Conservation (phyloP, 805 yeast species). For the Metschnikowia picachoensis region DNA sequence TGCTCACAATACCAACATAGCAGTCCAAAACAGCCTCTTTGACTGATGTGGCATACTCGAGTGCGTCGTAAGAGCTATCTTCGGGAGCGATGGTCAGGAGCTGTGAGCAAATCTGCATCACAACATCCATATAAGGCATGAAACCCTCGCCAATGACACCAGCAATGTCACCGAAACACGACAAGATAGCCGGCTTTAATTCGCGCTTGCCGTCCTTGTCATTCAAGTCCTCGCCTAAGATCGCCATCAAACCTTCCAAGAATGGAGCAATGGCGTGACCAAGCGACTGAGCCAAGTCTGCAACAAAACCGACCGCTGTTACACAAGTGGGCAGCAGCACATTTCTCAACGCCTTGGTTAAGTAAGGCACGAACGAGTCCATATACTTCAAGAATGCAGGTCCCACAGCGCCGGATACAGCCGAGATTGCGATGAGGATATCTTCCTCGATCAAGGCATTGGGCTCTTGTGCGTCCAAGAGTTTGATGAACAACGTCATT, state of each 20-base stretch:
- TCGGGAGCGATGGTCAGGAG: conserved; percentile 63
- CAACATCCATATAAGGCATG: conserved; percentile 70
- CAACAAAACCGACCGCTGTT: conserved; percentile 92
- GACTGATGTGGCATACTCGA: conserved; percentile 68
- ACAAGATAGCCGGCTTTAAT: conserved; percentile 79
- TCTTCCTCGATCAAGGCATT: conserved; percentile 90
- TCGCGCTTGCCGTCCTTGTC: conserved; percentile 69
- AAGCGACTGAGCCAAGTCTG: conserved; percentile 88
- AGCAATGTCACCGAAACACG: conserved; percentile 96
- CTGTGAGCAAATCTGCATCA: conserved; percentile 69
- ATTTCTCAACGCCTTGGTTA: conserved; percentile 74
- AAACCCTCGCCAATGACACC: conserved; percentile 78
- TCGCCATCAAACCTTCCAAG: conserved; percentile 76
- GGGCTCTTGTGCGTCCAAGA: conserved; percentile 56
- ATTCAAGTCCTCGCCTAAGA: conserved; percentile 70
- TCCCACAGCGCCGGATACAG: conserved; percentile 81
- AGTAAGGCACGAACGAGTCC: conserved; percentile 77
- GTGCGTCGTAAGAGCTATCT: conserved; percentile 66
- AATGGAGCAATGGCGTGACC: conserved; percentile 71
- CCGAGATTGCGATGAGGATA: conserved; percentile 84
- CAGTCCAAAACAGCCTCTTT: conserved; percentile 92
- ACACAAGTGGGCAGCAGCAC: conserved; percentile 79
- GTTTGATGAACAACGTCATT: conserved; percentile 76
- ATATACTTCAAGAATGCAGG: conserved; percentile 69
- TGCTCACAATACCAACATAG: conserved; percentile 92